These are phyloP conservation scores for Pistacia integerrima DNA, from an alignment of 345 rosid genomes.

Conservation along the genomic window DNA sequence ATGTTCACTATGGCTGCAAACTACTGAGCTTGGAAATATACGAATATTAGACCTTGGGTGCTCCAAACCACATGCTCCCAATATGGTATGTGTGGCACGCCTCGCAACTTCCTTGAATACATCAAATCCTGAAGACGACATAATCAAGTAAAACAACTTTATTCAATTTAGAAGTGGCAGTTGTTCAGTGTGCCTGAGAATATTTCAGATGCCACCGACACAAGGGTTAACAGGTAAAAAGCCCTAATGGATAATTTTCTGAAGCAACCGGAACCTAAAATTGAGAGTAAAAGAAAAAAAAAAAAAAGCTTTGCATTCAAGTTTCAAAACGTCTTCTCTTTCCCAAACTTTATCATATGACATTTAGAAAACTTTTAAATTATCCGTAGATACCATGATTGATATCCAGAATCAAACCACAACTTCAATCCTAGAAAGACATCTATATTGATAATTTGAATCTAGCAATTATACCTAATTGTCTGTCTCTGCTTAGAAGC, in stretches of 20 bases:
- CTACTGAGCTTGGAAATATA: conserved; percentile 17
- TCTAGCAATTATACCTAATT: conserved; percentile 39
- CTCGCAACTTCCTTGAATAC: conserved; percentile 54
- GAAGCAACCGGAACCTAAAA: background rate
- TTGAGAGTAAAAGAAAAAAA: background rate
- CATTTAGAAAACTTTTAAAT: background rate
- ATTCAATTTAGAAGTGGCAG: background rate
- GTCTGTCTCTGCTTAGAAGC: conserved; percentile 41
- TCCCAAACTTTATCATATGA: background rate
- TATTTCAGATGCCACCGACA: background rate
- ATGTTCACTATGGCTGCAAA: conserved; percentile 37
- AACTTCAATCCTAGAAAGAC: background rate
- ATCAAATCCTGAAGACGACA: conserved; percentile 37
- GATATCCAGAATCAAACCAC: background rate
- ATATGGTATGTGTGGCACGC: conserved; percentile 48
- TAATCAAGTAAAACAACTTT: background rate
- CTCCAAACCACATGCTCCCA: conserved; percentile 53
- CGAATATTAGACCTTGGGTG: conserved; percentile 29
- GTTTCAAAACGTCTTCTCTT: background rate
- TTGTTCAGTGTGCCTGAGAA: background rate
- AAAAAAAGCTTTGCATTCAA: background rate
- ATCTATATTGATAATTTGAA: background rate
- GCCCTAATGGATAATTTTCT: background rate
- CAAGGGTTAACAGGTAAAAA: background rate
- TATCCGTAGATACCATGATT: background rate